These are phyloP conservation scores for Cystodermella granulosa DNA, from an alignment of 1,284 basidiomycete species.

Conservation along the genomic window DNA sequence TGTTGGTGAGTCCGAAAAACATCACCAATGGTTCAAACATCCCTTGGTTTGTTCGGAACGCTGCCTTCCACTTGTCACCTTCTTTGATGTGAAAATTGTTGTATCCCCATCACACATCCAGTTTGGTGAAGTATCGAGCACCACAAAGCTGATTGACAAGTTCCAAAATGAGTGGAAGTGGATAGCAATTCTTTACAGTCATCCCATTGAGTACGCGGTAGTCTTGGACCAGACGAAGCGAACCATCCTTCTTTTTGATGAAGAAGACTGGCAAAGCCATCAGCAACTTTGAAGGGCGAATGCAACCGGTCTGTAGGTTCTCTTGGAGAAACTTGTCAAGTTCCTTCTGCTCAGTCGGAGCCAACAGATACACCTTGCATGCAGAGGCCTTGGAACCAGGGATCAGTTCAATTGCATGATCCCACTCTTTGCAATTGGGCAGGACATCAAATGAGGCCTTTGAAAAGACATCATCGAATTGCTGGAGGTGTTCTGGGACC, in stretches of 20 bases:
- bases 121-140: slow-evolving; percentile 31
- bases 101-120: slow-evolving; percentile 32
- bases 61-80: slow-evolving; percentile 21
- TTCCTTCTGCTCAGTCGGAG: slow-evolving; percentile 19
- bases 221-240: slow-evolving; percentile 29
- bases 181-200: slow-evolving; percentile 33
- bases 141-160: slow-evolving; percentile 26
- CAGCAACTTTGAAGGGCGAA: slow-evolving; percentile 27
- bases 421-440: slow-evolving; percentile 11
- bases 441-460: slow-evolving; percentile 15
- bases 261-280: slow-evolving; percentile 37
- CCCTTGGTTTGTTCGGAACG: slow-evolving; percentile 21
- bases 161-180: slow-evolving; percentile 32
- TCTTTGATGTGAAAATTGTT: slow-evolving; percentile 22
- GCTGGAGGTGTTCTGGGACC: slow-evolving; percentile 1
- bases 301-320: slow-evolving; percentile 26
- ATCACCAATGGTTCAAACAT: slow-evolving; percentile 11
- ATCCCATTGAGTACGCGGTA: slow-evolving; percentile 34
- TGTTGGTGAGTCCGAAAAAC: slow-evolving; percentile 14
- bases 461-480: slow-evolving; percentile 12
- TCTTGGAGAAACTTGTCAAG: slow-evolving; percentile 27
- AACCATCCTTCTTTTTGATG: slow-evolving; percentile 41
- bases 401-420: slow-evolving; percentile 19
- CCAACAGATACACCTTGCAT: slow-evolving; percentile 25
- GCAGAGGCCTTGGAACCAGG: slow-evolving; percentile 3